These are phyloP conservation scores for Saxispiralis lemnorum DNA, from an alignment of 495 filamentous ascomycete species.

Conservation along the genomic window DNA sequence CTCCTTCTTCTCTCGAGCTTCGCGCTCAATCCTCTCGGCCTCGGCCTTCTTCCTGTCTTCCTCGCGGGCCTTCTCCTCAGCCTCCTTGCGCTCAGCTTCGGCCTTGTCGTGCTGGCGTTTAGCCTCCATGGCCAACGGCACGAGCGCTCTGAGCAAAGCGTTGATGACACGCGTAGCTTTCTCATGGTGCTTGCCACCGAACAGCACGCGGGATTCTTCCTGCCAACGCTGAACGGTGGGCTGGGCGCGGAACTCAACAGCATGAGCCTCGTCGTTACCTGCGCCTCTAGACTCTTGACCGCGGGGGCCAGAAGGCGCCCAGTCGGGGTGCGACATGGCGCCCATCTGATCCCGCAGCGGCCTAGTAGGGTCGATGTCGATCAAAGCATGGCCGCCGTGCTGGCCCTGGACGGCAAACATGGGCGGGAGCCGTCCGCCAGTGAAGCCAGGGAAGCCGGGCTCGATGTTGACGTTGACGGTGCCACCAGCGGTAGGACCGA, in stretches of 20 bases:
- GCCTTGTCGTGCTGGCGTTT: slow-evolving; percentile 48
- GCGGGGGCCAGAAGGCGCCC: background rate
- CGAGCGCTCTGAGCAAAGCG: slow-evolving; percentile 53
- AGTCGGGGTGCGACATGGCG: background rate
- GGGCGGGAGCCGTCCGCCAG: background rate
- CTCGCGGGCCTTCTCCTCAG: slow-evolving; percentile 12
- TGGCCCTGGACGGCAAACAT: slow-evolving; percentile 5
- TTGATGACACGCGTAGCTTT: slow-evolving; percentile 54
- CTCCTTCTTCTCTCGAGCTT: slow-evolving; percentile 23
- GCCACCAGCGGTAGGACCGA: slow-evolving; percentile 1
- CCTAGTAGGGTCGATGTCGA: slow-evolving; percentile 9
- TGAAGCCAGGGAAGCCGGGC: slow-evolving; percentile 1
- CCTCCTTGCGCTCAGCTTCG: slow-evolving; percentile 29
- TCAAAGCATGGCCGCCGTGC: background rate
- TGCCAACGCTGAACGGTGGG: slow-evolving; percentile 64
- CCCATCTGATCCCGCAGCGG: slow-evolving; percentile 8
- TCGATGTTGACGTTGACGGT: slow-evolving; percentile 12
- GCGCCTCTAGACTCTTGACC: background rate
- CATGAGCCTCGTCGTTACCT: slow-evolving; percentile 26
- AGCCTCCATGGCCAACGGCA: slow-evolving; percentile 67
- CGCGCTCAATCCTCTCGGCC: slow-evolving; percentile 36
- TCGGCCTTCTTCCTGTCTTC: slow-evolving; percentile 24
- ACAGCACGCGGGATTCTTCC: slow-evolving; percentile 78
- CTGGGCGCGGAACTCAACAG: slow-evolving; percentile 52
- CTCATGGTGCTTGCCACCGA: slow-evolving; percentile 47